Percentiles rank a stretch among this genome's conserved stretches.
These are phyloP conservation scores for Dunaliella sp. DNA, from an alignment of 139 green algal genomes.

Conservation along the genomic window DNA sequence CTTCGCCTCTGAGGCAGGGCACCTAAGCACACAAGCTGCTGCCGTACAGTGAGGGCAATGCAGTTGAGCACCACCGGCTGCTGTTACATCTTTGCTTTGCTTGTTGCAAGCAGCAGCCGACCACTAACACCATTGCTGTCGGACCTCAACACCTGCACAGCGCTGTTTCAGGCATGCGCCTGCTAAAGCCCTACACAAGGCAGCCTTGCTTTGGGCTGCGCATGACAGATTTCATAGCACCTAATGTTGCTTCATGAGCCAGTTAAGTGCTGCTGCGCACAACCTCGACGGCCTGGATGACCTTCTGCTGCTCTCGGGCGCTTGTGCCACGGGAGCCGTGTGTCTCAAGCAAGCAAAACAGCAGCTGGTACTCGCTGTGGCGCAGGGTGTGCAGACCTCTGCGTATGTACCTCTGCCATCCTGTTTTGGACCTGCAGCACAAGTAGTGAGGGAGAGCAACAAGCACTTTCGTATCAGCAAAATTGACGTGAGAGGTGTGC, in stretches of 20 bases:
- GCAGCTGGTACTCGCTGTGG: slow-evolving; percentile 49
- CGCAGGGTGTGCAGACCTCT: slow-evolving; percentile 46
- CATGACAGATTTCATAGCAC: too few species aligned
- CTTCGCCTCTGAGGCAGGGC: too few species aligned
- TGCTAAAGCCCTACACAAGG: too few species aligned
- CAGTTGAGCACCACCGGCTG: too few species aligned
- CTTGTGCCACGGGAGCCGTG: neutral
- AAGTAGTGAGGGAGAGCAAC: neutral
- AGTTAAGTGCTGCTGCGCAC: too few species aligned
- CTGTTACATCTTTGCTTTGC: neutral
- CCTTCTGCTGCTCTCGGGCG: neutral
- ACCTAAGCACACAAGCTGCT: neutral
- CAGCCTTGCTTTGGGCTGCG: neutral
- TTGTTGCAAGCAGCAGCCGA: too few species aligned
- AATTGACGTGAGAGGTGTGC: neutral
- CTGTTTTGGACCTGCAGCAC: slow-evolving; percentile 11
- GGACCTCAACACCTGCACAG: too few species aligned
- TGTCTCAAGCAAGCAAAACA: slow-evolving; percentile 25
- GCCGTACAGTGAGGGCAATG: too few species aligned
- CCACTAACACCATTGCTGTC: neutral
- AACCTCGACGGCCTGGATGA: neutral
- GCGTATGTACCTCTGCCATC: slow-evolving; percentile 42
- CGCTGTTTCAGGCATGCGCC: too few species aligned
- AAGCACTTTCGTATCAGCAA: neutral
- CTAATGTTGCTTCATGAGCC: too few species aligned